phyloP scores from a whole-genome alignment of 345 rosid species.

The Dipteronia dyeriana region DNA sequence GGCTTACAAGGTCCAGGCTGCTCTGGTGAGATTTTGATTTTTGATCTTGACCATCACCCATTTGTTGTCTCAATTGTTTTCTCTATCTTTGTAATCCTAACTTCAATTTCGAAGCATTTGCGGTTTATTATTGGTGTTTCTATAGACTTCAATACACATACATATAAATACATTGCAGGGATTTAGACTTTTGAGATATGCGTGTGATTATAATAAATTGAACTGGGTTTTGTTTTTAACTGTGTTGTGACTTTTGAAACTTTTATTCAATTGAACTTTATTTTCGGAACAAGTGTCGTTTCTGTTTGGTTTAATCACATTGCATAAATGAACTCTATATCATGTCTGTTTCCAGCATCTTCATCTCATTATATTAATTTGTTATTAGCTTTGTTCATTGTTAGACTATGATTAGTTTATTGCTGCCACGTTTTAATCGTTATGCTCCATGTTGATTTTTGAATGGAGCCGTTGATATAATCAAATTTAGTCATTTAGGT shows the following conservation, averaged over 20 bases:
- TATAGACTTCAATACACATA: no score
- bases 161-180: neutral
- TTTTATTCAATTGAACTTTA: no score
- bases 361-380: no score
- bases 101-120: conserved; percentile 4
- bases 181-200: neutral
- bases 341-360: no score
- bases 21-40: conserved; percentile 21
- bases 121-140: no score
- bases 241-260: no score
- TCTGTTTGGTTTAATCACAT: no score
- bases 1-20: conserved; percentile 18
- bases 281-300: no score
- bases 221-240: conserved; percentile 2
- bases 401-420: no score
- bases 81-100: neutral
- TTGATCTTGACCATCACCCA: neutral
- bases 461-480: neutral
- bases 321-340: no score
- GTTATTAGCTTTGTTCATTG: no score
- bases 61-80: neutral
- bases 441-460: neutral
- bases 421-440: neutral
- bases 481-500: neutral
- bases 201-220: neutral